Conservation (phyloP, 2,329 filamentous ascomycete genomes). For the Helminthosporium solani region DNA sequence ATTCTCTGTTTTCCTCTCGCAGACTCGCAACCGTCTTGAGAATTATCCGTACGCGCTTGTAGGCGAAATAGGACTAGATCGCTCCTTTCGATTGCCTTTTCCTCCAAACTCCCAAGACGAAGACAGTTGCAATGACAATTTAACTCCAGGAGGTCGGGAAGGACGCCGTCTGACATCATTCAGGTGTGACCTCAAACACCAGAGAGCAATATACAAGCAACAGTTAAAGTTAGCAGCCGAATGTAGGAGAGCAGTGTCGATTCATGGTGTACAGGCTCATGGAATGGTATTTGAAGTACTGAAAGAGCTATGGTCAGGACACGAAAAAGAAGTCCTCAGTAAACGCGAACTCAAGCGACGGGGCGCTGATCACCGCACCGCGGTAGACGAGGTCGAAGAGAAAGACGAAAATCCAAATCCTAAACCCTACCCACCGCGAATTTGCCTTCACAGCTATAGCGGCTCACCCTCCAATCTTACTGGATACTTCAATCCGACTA, state of each 20-base stretch:
- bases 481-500: constrained; percentile 71
- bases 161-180: constrained; percentile 67
- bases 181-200: constrained; percentile 67
- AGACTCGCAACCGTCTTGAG: constrained; percentile 58
- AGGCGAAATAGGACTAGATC: constrained; percentile 77
- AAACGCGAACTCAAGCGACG: constrained; percentile 53
- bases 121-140: constrained; percentile 46
- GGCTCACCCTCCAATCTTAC: constrained; percentile 72
- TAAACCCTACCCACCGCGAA: constrained; percentile 76
- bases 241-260: constrained; percentile 63
- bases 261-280: constrained; percentile 76
- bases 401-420: constrained; percentile 14
- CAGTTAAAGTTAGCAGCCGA: constrained; percentile 73
- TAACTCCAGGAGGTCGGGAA: constrained; percentile 71
- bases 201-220: constrained; percentile 63
- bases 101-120: constrained; percentile 51
- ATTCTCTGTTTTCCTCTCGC: constrained; percentile 58
- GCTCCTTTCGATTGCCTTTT: constrained; percentile 71
- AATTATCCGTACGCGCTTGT: constrained; percentile 65
- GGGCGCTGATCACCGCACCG: not conserved
- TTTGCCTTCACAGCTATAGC: constrained; percentile 94
- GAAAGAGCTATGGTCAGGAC: constrained; percentile 66
- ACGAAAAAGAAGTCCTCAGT: constrained; percentile 63
- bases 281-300: constrained; percentile 68
- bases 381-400: constrained; percentile 2